phyloP scores from a whole-genome alignment of 371 early-diverging fungal species.

The Apophysomyces trapeziformis region DNA sequence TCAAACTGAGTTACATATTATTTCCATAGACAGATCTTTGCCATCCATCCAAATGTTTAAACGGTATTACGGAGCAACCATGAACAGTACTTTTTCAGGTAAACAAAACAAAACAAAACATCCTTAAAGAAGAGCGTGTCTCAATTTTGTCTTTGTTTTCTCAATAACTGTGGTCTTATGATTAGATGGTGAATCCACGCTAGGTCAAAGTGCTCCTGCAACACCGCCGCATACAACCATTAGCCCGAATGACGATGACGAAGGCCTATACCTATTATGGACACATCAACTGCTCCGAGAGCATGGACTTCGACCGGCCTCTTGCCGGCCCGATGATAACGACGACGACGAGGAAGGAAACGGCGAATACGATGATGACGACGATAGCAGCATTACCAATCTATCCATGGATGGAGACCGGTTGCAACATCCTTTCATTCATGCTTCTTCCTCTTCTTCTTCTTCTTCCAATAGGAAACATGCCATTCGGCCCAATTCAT shows the following conservation, averaged over 20 bases:
- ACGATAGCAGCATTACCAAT: slow-evolving; percentile 30
- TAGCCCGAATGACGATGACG: slow-evolving; percentile 35
- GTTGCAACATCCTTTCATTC: not conserved
- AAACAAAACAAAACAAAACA: not conserved
- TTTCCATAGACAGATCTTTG: not conserved
- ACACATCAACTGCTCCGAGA: slow-evolving; percentile 39
- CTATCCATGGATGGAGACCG: slow-evolving; percentile 1
- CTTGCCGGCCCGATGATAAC: slow-evolving; percentile 12
- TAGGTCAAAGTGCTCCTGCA: slow-evolving; percentile 26
- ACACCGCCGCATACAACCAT: slow-evolving; percentile 39
- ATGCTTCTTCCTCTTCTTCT: not conserved
- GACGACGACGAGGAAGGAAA: slow-evolving; percentile 1
- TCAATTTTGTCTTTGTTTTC: no score
- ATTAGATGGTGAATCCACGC: slow-evolving; percentile 8
- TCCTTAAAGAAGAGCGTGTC: no score
- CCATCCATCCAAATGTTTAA: not conserved
- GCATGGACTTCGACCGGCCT: slow-evolving; percentile 27
- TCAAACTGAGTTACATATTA: not conserved
- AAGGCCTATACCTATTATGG: slow-evolving; percentile 38
- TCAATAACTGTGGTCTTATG: no score
- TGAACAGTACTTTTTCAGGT: slow-evolving; percentile 3
- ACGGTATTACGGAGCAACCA: not conserved
- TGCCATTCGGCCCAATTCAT: not conserved
- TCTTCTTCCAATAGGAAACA: no score
- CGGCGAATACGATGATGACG: not conserved